These are phyloP conservation scores for Alternaria atra DNA, from an alignment of 2,329 filamentous ascomycete genomes.

Conservation along the genomic window DNA sequence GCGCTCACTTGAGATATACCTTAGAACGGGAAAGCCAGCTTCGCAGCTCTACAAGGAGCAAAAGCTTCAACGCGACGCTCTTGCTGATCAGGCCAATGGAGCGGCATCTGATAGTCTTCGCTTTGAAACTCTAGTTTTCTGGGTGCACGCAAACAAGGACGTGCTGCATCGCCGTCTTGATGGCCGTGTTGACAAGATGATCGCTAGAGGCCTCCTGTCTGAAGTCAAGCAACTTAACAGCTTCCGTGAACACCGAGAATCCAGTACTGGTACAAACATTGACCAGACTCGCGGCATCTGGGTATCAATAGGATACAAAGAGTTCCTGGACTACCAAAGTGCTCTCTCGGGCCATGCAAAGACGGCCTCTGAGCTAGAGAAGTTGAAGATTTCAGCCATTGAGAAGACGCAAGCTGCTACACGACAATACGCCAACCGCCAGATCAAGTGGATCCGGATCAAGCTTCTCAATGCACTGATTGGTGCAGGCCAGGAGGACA, in stretches of 20 bases:
- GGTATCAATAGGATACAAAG: slow-evolving; percentile 96
- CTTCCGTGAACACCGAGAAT: slow-evolving; percentile 57
- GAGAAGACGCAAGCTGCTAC: slow-evolving; percentile 84
- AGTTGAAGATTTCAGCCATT: slow-evolving; percentile 67
- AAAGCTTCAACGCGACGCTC: slow-evolving; percentile 45
- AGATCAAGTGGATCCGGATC: slow-evolving; percentile 85
- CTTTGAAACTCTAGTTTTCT: slow-evolving; percentile 76
- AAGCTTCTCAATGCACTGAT: slow-evolving; percentile 78
- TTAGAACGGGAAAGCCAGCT: slow-evolving; percentile 80
- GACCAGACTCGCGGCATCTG: slow-evolving; percentile 88
- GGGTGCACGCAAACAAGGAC: slow-evolving; percentile 80
- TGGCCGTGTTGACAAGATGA: slow-evolving; percentile 83
- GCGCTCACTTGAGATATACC: slow-evolving; percentile 87
- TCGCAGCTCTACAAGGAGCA: slow-evolving; percentile 91
- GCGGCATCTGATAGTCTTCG: slow-evolving; percentile 47
- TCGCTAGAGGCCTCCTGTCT: slow-evolving; percentile 69
- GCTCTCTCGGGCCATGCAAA: slow-evolving; percentile 41
- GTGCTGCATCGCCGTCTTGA: slow-evolving; percentile 75
- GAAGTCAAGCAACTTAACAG: slow-evolving; percentile 67
- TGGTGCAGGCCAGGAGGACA: slow-evolving; percentile 62
- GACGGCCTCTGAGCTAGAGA: slow-evolving; percentile 57
- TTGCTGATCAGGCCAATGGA: slow-evolving; percentile 9
- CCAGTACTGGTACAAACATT: slow-evolving; percentile 61
- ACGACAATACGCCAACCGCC: slow-evolving; percentile 84
- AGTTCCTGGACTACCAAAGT: slow-evolving; percentile 77